These are phyloP conservation scores for Gossypioides kirkii DNA, from an alignment of 345 rosid genomes.

Conservation along the genomic window DNA sequence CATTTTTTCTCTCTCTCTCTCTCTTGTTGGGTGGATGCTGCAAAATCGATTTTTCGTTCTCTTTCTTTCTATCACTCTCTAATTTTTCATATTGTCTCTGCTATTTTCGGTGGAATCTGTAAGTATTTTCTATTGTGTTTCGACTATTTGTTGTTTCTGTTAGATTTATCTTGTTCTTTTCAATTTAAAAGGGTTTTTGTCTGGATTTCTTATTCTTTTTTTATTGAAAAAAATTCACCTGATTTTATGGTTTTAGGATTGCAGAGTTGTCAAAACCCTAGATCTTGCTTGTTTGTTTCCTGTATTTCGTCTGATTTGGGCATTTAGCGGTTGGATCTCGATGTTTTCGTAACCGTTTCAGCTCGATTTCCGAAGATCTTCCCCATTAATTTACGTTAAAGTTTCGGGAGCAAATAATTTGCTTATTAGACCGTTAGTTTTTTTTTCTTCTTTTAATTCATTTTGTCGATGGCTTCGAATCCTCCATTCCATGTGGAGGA, in stretches of 20 bases:
- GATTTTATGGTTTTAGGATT: slow-evolving; percentile 16
- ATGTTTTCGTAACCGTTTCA: slow-evolving; percentile 13
- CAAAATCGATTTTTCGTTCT: too few relatives aligned
- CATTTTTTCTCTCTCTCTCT: too few relatives aligned
- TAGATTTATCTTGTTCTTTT: background rate
- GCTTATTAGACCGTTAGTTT: slow-evolving; percentile 13
- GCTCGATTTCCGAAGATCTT: slow-evolving; percentile 29
- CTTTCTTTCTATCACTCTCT: too few relatives aligned
- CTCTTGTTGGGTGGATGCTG: too few relatives aligned
- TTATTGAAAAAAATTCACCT: background rate
- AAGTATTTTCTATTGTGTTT: slow-evolving; percentile 23
- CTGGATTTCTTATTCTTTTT: background rate
- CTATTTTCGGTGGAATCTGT: slow-evolving; percentile 24
- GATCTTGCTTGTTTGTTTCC: slow-evolving; percentile 31
- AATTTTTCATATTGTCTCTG: too few relatives aligned
- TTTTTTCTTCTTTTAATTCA: slow-evolving; percentile 9
- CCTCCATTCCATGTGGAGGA: slow-evolving; percentile 83
- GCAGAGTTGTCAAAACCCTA: slow-evolving; percentile 29
- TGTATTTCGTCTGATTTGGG: slow-evolving; percentile 24
- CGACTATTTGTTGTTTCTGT: background rate
- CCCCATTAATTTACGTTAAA: background rate
- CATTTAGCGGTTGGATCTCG: slow-evolving; percentile 39
- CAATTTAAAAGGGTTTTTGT: background rate
- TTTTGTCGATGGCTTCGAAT: slow-evolving; percentile 65
- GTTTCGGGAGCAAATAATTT: background rate